phyloP scores from a whole-genome alignment of 495 filamentous ascomycete genomes.

The Neurospora sp. region DNA sequence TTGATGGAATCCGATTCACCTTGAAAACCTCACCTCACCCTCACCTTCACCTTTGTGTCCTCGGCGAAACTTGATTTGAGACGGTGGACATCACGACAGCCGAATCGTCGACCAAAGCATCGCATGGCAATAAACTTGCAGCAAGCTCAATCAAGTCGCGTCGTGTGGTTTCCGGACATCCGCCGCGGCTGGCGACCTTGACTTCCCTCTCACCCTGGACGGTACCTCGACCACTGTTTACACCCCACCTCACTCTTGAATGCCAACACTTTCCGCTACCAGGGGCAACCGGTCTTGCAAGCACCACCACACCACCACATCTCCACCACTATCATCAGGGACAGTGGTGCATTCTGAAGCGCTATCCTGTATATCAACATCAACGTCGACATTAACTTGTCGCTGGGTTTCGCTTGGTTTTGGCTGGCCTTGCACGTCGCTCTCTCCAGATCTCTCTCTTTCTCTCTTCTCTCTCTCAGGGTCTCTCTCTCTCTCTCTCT shows the following conservation, averaged over 20 bases:
- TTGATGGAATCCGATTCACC: background rate
- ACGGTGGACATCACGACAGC: background rate
- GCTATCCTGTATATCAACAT: background rate
- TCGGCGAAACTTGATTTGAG: background rate
- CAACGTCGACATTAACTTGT: background rate
- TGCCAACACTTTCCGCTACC: background rate
- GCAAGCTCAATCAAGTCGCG: background rate
- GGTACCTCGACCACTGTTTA: background rate
- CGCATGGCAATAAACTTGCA: background rate
- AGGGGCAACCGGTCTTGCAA: background rate
- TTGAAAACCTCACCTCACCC: background rate
- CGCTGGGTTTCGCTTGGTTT: background rate
- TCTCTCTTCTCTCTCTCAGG: background rate
- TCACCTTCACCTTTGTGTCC: background rate
- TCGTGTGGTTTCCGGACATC: background rate
- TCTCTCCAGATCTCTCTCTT: background rate
- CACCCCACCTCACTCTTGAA: background rate
- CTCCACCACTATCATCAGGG: background rate
- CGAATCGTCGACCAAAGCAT: background rate
- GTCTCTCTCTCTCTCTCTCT: background rate
- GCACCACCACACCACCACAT: background rate
- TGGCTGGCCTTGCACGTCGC: background rate
- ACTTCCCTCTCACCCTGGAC: background rate
- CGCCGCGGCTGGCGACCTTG: background rate
- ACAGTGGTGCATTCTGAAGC: background rate